Conservation (phyloP, 805 yeast species). For the Candida insectorum region DNA sequence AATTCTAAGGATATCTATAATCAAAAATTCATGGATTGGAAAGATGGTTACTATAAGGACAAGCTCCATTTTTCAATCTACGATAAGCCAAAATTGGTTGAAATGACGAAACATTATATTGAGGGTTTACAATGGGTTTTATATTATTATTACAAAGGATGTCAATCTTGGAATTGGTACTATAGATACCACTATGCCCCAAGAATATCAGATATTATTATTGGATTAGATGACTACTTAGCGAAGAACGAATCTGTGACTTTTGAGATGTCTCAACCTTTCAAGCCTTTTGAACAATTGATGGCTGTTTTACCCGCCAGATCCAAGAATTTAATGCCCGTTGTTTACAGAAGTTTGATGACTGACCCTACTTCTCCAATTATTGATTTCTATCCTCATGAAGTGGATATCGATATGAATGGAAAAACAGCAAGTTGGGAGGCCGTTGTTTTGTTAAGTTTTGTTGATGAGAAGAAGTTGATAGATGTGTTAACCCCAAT, state of each 20-base stretch:
- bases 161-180: constrained; percentile 96
- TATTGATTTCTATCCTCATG: constrained; percentile 83
- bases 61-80: constrained; percentile 69
- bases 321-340: constrained; percentile 76
- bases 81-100: constrained; percentile 57
- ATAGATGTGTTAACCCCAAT: constrained; percentile 68
- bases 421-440: constrained; percentile 98
- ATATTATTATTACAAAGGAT: constrained; percentile 84
- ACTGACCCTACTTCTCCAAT: constrained; percentile 83
- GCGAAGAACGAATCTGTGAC: constrained; percentile 23
- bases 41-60: constrained; percentile 77
- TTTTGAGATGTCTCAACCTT: constrained; percentile 74
- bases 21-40: constrained; percentile 76
- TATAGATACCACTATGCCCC: constrained; percentile 90
- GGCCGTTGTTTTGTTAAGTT: constrained; percentile 88
- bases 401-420: constrained; percentile 84
- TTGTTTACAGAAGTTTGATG: constrained; percentile 77
- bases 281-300: constrained; percentile 89
- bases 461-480: constrained; percentile 81
- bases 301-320: constrained; percentile 98
- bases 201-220: constrained; percentile 78
- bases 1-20: constrained; percentile 60
- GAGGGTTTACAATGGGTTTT: constrained; percentile 98
- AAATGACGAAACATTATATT: constrained; percentile 72
- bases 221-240: constrained; percentile 61